Conservation (phyloP, 495 filamentous ascomycete species). For the Aspergillus heteromorphus region DNA sequence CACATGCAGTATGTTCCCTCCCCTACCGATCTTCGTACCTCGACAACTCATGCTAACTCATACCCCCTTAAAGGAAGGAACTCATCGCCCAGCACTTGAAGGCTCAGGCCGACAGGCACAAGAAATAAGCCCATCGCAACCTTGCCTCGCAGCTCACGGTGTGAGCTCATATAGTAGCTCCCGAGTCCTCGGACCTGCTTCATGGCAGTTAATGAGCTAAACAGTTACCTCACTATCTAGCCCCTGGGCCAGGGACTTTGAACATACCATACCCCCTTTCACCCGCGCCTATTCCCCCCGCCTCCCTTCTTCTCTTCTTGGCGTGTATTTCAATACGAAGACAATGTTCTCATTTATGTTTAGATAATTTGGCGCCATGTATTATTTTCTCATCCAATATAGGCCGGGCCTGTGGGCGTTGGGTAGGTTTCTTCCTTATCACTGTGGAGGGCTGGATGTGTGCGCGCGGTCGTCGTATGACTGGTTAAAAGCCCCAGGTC, state of each 20-base stretch:
- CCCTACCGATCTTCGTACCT: background rate
- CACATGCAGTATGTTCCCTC: slow-evolving; percentile 73
- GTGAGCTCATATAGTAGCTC: background rate
- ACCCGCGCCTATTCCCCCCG: background rate
- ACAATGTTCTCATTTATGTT: slow-evolving; percentile 2
- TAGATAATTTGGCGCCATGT: slow-evolving; percentile 13
- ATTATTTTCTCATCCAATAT: slow-evolving; percentile 31
- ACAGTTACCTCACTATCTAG: background rate
- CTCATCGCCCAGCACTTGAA: slow-evolving; percentile 84
- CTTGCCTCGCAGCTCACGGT: background rate
- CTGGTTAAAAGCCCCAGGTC: background rate
- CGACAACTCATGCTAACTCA: background rate
- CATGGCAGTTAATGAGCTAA: background rate
- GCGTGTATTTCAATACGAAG: slow-evolving; percentile 11
- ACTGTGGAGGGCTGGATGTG: background rate
- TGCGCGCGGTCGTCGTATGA: background rate
- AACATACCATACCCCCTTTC: background rate
- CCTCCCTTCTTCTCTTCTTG: slow-evolving; percentile 11
- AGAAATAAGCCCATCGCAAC: slow-evolving; percentile 44
- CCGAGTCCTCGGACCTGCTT: background rate
- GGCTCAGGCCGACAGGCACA: slow-evolving; percentile 69
- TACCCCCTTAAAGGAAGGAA: slow-evolving; percentile 59
- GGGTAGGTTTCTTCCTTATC: slow-evolving; percentile 3
- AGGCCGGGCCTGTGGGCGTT: slow-evolving; percentile 21
- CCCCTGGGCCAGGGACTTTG: background rate